Percentiles rank a stretch among this genome's conserved stretches.
These are phyloP conservation scores for Penicillium maclennaniae DNA, from an alignment of 495 filamentous ascomycete species.

Conservation along the genomic window DNA sequence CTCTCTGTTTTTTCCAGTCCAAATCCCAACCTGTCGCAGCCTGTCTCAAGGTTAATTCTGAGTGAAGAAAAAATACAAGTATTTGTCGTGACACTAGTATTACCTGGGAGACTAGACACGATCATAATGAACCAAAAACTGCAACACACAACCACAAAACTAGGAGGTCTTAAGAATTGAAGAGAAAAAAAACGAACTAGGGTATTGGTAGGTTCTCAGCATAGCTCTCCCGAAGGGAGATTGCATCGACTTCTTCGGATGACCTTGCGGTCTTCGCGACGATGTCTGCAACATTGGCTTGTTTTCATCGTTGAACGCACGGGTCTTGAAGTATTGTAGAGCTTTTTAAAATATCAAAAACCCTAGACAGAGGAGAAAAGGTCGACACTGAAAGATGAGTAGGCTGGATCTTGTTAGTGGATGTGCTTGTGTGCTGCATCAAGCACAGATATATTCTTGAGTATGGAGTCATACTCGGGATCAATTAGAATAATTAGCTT, in stretches of 20 bases:
- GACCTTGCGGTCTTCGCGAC: not conserved
- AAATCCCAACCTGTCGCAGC: slow-evolving; percentile 8
- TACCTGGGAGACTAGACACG: slow-evolving; percentile 2
- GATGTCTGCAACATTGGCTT: slow-evolving; percentile 30
- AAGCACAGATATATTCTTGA: not conserved
- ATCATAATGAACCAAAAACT: too few species aligned
- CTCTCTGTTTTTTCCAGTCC: slow-evolving; percentile 11
- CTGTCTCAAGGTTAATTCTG: not conserved
- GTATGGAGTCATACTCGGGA: not conserved
- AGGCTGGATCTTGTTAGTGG: not conserved
- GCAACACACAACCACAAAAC: too few species aligned
- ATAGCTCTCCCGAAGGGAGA: slow-evolving; percentile 1
- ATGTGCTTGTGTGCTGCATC: not conserved
- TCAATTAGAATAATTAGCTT: not conserved
- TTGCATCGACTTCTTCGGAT: not conserved
- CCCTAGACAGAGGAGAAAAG: not conserved
- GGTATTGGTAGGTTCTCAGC: not conserved
- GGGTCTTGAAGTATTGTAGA: not conserved
- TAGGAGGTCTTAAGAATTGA: too few species aligned
- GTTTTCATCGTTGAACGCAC: slow-evolving; percentile 18
- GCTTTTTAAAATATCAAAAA: not conserved
- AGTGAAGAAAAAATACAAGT: slow-evolving; percentile 5
- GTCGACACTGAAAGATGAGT: not conserved
- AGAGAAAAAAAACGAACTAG: too few species aligned
- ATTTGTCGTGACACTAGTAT: slow-evolving; percentile 8